Evolutionary conservation across 768 basidiomycete species (phyloP), one percentile per base, ranked within the genome.

Genomic region (Mrakia hoshinonis): DNA sequence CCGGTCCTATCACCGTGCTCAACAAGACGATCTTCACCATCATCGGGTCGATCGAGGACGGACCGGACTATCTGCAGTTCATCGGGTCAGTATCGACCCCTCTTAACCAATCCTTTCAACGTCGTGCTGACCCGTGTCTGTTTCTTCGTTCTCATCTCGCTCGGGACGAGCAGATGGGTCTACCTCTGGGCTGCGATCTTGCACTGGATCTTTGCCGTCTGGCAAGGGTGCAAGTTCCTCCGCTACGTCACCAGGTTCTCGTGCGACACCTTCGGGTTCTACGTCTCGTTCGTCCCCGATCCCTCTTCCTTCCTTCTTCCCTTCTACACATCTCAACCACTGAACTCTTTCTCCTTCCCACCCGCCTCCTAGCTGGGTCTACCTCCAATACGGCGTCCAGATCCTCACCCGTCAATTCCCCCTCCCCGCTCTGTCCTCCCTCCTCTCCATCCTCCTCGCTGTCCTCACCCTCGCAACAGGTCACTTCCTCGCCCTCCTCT

Each of bases 191-290:
- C 85, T 43, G 92, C 91, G 0, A 89, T 92, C 49, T 74, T 81
- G 43, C 80, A 93, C 76, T 92, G 89, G 88, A 80, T 90, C 55
- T 89, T 90, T 4, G 90, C 92, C 6, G 77, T 85, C 6, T 81
- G 89, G 61, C 47, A 55, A 74, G 77, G 78, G 39, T 76, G 89
- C 75, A 89, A 90, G 77, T 89, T 91, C 74, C 83, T 95, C 49
- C 85, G 84, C 83, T 91, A 91, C 75, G 91, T 93, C 31, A 93
- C 92, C 0, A 82, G 90, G 9, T 93, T 94, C 79, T 88, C 91
- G 26, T 93, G 91, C 77, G 91, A 93, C 75, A 92, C 90, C 0
- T 94, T 93, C 75, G 91, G 92, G 1, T 94, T 92, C 79, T 94
- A 92, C 78, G 91, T 94, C 1, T 88, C 89, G 22, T 92, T 89